Evolutionary conservation across 1,284 basidiomycete species (phyloP), one percentile per base, ranked within the genome.

Genomic region (Erythrobasidium hasegawianum): DNA sequence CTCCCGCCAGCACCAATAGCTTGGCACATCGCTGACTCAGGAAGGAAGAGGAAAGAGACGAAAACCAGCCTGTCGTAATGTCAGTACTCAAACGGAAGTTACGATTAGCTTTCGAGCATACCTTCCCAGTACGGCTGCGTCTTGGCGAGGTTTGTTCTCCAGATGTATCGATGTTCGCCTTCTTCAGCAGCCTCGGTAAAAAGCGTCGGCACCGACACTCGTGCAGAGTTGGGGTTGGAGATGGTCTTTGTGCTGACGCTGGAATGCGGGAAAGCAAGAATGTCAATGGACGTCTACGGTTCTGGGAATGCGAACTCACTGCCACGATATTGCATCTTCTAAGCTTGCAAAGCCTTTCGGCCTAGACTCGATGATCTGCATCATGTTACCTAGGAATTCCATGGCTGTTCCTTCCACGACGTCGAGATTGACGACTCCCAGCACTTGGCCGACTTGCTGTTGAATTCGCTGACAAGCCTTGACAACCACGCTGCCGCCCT

Each of bases 391-490:
- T 7, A 98, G 82, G 0, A 93, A 89, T 53, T 95, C 92, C 40
- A 97, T 81, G 0, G 96, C 94, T n/a, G 91, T 91, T 7, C 94
- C 95, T 81, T 99, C 95, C 0, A 99, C 96, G 7, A 97, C 92
- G 73, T 98, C 96, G 1, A 99, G 80, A 1, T 97, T 92, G 0
- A 85, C 84, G 0, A 97, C 87, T 0, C 96, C 95, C 0, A 84
- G 82, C 0, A 97, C 81, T 5, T 81, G 81, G 71, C 89, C 94
- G 50, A 85, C 84, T 20, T 80, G 79, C 50, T 84, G 81, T 64
- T 89, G 82, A 1, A 97, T 80, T 8, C 79, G 73, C 0, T 88
- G 84, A 68, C 84, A 85, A 0, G 86, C 83, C 11, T 85, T 83
- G 1, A 88, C 84, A n/a, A 89, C 83, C 0, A 94, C 90, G 0